Evolutionary conservation across 768 basidiomycete genomes (phyloP).

Genomic region (Xerocomus brunneocitrinus): DNA sequence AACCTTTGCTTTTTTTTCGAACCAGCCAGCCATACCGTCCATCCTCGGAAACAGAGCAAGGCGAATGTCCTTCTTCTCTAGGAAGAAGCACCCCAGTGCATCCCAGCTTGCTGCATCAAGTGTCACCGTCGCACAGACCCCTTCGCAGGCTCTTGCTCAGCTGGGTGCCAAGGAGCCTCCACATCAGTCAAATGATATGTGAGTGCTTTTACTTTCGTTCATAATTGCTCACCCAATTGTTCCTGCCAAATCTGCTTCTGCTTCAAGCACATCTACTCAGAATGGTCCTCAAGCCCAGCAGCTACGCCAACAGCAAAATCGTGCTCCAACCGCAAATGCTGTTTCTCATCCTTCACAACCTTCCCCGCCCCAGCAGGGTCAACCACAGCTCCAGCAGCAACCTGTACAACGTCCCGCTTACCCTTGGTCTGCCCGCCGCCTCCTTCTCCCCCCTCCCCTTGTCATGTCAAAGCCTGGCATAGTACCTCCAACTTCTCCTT

Average conservation of each 20-base stretch:
- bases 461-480: slow-evolving; percentile 60
- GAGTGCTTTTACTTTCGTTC: slow-evolving; percentile 21
- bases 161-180: slow-evolving; percentile 33
- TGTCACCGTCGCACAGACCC: slow-evolving; percentile 59
- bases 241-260: neutral
- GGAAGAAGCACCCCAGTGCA: slow-evolving; percentile 70
- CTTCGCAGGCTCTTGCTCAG: slow-evolving; percentile 66
- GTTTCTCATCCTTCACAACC: slow-evolving; percentile 28
- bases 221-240: slow-evolving; percentile 2
- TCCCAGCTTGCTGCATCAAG: slow-evolving; percentile 39
- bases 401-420: slow-evolving; percentile 56
- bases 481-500: slow-evolving; percentile 60
- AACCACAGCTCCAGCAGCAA: slow-evolving; percentile 25
- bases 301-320: slow-evolving; percentile 34
- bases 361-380: slow-evolving; percentile 30
- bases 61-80: slow-evolving; percentile 92
- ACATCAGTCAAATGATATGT: slow-evolving; percentile 34
- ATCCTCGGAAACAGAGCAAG: slow-evolving; percentile 54
- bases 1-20: slow-evolving; percentile 13
- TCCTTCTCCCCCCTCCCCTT: slow-evolving; percentile 64
- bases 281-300: slow-evolving; percentile 32
- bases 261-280: slow-evolving; percentile 13
- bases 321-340: slow-evolving; percentile 30
- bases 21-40: slow-evolving; percentile 60
- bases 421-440: slow-evolving; percentile 79